phyloP scores from a whole-genome alignment of 2,329 filamentous ascomycete species.

The Ophiocordyceps camponoti-rufipedis region DNA sequence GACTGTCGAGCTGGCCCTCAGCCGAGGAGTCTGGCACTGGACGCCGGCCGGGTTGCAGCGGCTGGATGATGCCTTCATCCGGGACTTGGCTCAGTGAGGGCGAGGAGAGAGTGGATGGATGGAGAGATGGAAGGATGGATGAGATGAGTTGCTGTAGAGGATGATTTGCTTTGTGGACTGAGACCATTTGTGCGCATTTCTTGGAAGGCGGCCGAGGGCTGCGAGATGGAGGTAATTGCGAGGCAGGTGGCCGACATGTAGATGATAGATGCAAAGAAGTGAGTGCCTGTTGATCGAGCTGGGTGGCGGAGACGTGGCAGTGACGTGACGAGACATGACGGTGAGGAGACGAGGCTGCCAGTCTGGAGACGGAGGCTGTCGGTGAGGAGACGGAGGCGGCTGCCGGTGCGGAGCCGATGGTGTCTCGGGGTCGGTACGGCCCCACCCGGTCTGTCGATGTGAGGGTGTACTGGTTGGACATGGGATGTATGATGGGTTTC shows the following conservation, averaged over 20 bases:
- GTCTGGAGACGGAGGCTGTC: too few relatives aligned
- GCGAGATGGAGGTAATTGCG: constrained; percentile 13
- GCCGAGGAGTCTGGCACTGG: constrained; percentile 17
- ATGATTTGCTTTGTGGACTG: constrained; percentile 13
- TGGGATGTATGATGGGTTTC: too few relatives aligned
- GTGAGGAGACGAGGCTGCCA: too few relatives aligned
- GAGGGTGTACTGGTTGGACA: too few relatives aligned
- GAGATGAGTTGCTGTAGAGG: constrained; percentile 10
- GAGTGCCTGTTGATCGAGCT: not conserved
- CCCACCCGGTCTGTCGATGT: too few relatives aligned
- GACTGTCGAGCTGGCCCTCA: constrained; percentile 12
- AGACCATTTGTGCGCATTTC: constrained; percentile 15
- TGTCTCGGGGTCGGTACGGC: too few relatives aligned
- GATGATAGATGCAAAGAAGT: constrained; percentile 3
- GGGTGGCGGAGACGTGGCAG: too few relatives aligned
- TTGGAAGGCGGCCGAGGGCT: constrained; percentile 15
- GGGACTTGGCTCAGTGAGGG: constrained; percentile 11
- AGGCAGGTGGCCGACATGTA: constrained; percentile 8
- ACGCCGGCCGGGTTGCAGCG: constrained; percentile 12
- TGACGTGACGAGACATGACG: too few relatives aligned
- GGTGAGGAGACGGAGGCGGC: too few relatives aligned
- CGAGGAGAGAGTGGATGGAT: constrained; percentile 1
- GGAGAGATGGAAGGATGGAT: not conserved
- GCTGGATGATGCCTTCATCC: constrained; percentile 13
- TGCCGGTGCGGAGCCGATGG: too few relatives aligned